Base-by-base conservation (phyloP, 1,284 basidiomycete species). In the Tilletia setariae region DNA sequence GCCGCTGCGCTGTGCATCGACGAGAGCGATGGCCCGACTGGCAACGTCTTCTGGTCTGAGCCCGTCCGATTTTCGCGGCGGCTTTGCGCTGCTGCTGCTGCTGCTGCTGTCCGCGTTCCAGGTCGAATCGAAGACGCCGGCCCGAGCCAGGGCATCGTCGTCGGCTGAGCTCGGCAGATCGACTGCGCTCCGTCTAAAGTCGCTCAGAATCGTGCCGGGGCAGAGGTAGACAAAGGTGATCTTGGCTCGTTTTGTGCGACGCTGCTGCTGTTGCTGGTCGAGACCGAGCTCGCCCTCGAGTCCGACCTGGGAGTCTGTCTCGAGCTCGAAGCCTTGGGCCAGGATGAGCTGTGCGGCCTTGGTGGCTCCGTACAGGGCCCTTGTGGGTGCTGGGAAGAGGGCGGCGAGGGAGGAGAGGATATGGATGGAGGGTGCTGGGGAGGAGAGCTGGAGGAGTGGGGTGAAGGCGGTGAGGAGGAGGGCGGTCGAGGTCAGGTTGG, bases 341-440 rank as follows among this genome's bases (percentile, higher is more conserved):
- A 93, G 88, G 53, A 90, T 82, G 61, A 92, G 86, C 1, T 90
- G 90, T 0, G 91, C 90, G 1, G 90, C 86, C 82, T 97, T 97
- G 2, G 91, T 91, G 0, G 92, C 89, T 0, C 88, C 88, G 82
- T 97, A 97, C 32, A 97, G 84, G 0, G 90, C 85, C 19, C 94
- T 89, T 0, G 91, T 93, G 0, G 94, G 94, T 0, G 93, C 89
- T 0, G 93, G 91, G 30, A 94, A 87, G 8, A 90, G 85, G 0
- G 91, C 89, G 1, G 90, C 93, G 2, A 91, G 85, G 7, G 90
- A 92, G 9, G 91, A 92, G 46, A 95, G 84, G 65, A 94, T 87
- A 46, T 91, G 87, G 49, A 95, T 86, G 0, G 90, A 88, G 0
- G 94, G 93, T 0, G 87, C 86, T 0, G 76, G 69, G 0, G 92